These are phyloP conservation scores for Medicago arabica DNA, from an alignment of 306 rosid genomes.

Conservation along the genomic window DNA sequence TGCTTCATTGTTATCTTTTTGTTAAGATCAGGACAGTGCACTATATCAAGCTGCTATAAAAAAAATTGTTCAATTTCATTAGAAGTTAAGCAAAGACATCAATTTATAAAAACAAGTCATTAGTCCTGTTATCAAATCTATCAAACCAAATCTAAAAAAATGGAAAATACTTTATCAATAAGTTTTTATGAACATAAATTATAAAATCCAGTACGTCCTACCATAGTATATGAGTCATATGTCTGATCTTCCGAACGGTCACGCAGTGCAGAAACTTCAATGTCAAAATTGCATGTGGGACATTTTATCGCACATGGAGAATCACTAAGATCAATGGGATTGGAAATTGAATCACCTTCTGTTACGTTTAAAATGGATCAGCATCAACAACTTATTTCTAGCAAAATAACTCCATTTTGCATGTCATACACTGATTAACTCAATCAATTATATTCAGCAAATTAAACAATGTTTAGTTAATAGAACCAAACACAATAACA, in stretches of 20 bases:
- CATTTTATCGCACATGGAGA: conserved; percentile 55
- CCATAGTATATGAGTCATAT: conserved; percentile 6
- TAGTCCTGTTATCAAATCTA: neutral
- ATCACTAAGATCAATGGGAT: conserved; percentile 67
- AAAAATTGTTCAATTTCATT: neutral
- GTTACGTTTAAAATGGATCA: conserved; percentile 35
- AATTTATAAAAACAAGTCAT: neutral
- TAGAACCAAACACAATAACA: conserved; percentile 20
- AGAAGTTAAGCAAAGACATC: conserved; percentile 15
- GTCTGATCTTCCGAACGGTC: too few species aligned
- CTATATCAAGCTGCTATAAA: conserved; percentile 13
- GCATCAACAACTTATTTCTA: neutral
- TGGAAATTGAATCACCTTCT: conserved; percentile 43
- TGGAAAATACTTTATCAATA: neutral
- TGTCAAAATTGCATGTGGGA: conserved; percentile 71
- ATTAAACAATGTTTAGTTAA: neutral
- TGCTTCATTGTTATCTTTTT: conserved; percentile 1
- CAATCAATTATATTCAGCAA: neutral
- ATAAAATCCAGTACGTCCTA: conserved; percentile 43
- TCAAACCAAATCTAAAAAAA: neutral
- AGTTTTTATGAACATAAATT: neutral
- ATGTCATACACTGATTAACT: neutral
- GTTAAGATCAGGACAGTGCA: conserved; percentile 35
- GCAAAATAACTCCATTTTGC: conserved; percentile 31
- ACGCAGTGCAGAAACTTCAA: conserved; percentile 46